phyloP scores from a whole-genome alignment of 169 alveolate species.

The Plasmodium inui region DNA sequence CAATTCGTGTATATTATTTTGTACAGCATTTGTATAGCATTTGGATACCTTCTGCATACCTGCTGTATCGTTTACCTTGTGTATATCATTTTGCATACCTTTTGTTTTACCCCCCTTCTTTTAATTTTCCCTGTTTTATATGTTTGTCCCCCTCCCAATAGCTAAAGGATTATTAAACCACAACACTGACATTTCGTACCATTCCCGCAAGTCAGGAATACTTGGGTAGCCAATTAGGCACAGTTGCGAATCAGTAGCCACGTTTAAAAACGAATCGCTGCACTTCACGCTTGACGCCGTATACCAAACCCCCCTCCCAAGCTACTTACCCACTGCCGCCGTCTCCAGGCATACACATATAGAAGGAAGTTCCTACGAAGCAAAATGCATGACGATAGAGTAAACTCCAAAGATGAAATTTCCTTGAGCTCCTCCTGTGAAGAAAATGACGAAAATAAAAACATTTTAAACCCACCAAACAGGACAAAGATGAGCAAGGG shows the following conservation, averaged over 20 bases:
- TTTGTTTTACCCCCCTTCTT: neutral
- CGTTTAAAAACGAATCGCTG: neutral
- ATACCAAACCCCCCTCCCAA: neutral
- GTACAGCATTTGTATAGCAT: neutral
- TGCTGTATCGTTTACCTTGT: too few species aligned
- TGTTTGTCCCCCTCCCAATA: neutral
- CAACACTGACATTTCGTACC: neutral
- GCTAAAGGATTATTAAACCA: neutral
- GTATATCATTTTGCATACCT: too few species aligned
- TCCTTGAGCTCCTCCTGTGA: slow-evolving; percentile 72
- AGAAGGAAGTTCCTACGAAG: neutral
- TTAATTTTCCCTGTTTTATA: neutral
- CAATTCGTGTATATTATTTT: neutral
- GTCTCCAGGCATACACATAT: neutral
- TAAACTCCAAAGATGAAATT: slow-evolving; percentile 59
- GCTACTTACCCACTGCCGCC: neutral
- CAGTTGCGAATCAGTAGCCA: neutral
- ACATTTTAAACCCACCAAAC: slow-evolving; percentile 61
- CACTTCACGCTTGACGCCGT: neutral
- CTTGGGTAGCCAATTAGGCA: neutral
- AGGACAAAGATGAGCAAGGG: slow-evolving; percentile 89
- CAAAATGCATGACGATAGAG: slow-evolving; percentile 67
- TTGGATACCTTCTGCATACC: neutral
- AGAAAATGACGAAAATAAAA: slow-evolving; percentile 70
- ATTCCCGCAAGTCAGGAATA: neutral